These are phyloP conservation scores for Phytophthora vignae DNA, from an alignment of 352 stramenopile species.

Conservation along the genomic window DNA sequence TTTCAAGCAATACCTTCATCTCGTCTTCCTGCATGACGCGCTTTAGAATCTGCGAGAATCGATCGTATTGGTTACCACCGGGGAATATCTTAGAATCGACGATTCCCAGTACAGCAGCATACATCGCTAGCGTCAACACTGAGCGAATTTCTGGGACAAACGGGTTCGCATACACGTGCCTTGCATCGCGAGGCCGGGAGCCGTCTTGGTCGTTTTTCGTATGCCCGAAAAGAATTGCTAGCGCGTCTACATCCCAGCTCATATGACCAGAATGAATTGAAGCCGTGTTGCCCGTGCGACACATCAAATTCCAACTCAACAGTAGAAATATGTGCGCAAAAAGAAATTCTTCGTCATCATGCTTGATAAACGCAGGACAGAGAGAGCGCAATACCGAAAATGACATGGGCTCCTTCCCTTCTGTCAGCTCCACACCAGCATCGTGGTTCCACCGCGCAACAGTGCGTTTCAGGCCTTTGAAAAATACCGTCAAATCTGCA, in stretches of 20 bases:
- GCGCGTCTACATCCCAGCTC: conserved; percentile 19
- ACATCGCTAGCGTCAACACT: conserved; percentile 27
- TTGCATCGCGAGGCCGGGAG: conserved; percentile 14
- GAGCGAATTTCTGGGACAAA: conserved; percentile 28
- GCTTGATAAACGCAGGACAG: not conserved
- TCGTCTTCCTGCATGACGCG: not conserved
- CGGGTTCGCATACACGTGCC: conserved; percentile 43
- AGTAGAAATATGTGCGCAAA: conserved; percentile 15
- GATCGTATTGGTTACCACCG: conserved; percentile 35
- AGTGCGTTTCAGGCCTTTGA: conserved; percentile 19
- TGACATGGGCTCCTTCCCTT: conserved; percentile 17
- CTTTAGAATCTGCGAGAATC: conserved; percentile 29
- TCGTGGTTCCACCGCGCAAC: conserved; percentile 9
- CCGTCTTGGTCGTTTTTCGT: conserved; percentile 47
- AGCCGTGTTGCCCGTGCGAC: conserved; percentile 9
- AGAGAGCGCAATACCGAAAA: conserved; percentile 14
- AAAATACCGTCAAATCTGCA: conserved; percentile 22
- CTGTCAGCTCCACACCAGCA: conserved; percentile 14
- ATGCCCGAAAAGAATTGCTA: conserved; percentile 34
- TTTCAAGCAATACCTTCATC: conserved; percentile 1
- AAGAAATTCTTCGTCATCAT: conserved; percentile 6
- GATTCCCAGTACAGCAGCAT: conserved; percentile 13
- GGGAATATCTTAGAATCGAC: conserved; percentile 25
- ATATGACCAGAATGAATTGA: conserved; percentile 18
- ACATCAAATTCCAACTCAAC: conserved; percentile 29